Evolutionary conservation across 2,329 filamentous ascomycete species (phyloP), one percentile per base, ranked within the genome.

Genomic region (Neocucurbitaria cava): DNA sequence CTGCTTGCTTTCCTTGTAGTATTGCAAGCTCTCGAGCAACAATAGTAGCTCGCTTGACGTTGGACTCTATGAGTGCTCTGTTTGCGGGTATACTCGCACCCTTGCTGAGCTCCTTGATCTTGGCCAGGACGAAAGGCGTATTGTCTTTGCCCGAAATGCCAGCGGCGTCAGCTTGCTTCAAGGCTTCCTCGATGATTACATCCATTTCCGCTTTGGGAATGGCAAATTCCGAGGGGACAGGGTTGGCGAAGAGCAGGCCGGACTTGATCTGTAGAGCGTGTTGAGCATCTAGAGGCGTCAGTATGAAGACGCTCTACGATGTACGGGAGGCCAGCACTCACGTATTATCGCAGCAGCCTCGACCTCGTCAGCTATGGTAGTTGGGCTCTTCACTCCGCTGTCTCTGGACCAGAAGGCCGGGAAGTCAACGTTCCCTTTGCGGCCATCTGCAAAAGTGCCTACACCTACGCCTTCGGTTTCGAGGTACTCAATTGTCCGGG

Each of bases 321-420:
- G 2, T 23, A 21, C 18, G 17, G 4, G 11, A 39, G 24, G 5
- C 3, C 20, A 52, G 18, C 7, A 78, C 84, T 75, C 75, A 88
- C 85, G 82, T 52, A 96, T 90, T 52, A 98, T 91, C n/a, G 89
- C 87, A 0, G 95, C 95, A 30, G 95, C 95, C 71, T 98, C 90
- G 50, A 82, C 82, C 71, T 96, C 91, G 61, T 88, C 84, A 48
- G 87, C 78, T 38, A 97, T 85, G 1, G 90, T 85, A 20, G 86
- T 85, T 0, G 94, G 94, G 70, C 92, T 96, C 74, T 82, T 87
- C 47, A 89, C 79, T 11, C 92, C 91, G 74, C 93, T 97, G 38
- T 97, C 91, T 36, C 94, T 82, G 0, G 90, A 91, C 85, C 91
- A 99, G 76, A 99, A 99, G 0, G 91, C 92, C 1, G 95, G 95